These are phyloP conservation scores for Mucor saturninus DNA, from an alignment of 371 early-diverging fungal genomes.

Conservation along the genomic window DNA sequence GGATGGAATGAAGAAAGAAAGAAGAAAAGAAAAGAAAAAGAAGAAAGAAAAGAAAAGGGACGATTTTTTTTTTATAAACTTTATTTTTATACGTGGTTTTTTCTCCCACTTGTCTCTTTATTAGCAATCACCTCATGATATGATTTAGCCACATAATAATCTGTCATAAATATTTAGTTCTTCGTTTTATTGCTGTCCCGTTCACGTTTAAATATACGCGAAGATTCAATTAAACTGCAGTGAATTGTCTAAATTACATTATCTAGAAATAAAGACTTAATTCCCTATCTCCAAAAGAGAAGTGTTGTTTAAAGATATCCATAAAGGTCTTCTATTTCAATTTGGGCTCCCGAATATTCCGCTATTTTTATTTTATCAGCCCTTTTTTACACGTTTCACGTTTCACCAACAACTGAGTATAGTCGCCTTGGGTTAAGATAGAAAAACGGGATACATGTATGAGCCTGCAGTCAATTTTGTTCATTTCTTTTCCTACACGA, in stretches of 20 bases:
- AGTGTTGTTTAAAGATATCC: background rate
- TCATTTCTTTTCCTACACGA: too few species aligned
- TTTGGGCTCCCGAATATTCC: conserved; percentile 6
- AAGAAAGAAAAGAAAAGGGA: background rate
- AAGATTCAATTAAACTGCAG: background rate
- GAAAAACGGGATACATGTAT: too few species aligned
- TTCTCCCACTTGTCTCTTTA: background rate
- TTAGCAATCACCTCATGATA: conserved; percentile 1
- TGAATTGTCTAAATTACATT: too few species aligned
- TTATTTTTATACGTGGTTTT: background rate
- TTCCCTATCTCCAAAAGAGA: too few species aligned
- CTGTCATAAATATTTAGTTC: conserved; percentile 6
- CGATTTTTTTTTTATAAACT: background rate
- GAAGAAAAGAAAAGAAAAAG: background rate
- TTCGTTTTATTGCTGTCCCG: background rate
- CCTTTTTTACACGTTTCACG: conserved; percentile 18
- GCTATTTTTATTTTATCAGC: conserved; percentile 12
- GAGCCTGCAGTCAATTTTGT: too few species aligned
- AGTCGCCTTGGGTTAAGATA: too few species aligned
- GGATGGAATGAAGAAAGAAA: background rate
- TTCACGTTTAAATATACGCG: too few species aligned
- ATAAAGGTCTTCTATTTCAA: background rate
- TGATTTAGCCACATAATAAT: conserved; percentile 12
- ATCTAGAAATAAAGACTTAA: background rate
- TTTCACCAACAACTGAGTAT: background rate